These are phyloP conservation scores for Aphanomyces invadans DNA, from an alignment of 352 stramenopile genomes.

Conservation along the genomic window DNA sequence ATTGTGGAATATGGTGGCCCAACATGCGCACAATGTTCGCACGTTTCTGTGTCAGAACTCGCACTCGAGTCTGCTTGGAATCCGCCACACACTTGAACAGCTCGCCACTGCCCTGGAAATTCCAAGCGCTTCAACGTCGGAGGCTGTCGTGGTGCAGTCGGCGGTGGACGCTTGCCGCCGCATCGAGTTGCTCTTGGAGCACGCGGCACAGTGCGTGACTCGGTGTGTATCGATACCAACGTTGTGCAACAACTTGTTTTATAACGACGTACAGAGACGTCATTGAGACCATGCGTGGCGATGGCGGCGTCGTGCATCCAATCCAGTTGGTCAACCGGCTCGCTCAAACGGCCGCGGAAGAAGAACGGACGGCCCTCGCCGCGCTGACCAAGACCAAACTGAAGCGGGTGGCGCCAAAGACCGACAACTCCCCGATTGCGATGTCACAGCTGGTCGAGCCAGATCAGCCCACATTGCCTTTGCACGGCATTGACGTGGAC, in stretches of 20 bases:
- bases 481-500: not conserved
- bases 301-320: not conserved
- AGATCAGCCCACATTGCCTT: not conserved
- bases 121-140: not conserved
- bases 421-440: not conserved
- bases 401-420: not conserved
- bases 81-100: not conserved
- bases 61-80: not conserved
- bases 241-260: not conserved
- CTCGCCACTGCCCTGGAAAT: not conserved
- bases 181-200: not conserved
- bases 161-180: not conserved
- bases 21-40: not conserved
- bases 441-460: not conserved
- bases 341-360: not conserved
- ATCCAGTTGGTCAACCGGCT: not conserved
- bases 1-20: not conserved
- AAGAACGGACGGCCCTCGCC: not conserved
- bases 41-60: not conserved
- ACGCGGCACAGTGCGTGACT: not conserved
- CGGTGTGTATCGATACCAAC: not conserved
- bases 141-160: not conserved
- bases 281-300: not conserved
- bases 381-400: not conserved
- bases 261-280: not conserved